Evolutionary conservation across 345 rosid genomes (phyloP).

Genomic region (Nasturtium officinale): DNA sequence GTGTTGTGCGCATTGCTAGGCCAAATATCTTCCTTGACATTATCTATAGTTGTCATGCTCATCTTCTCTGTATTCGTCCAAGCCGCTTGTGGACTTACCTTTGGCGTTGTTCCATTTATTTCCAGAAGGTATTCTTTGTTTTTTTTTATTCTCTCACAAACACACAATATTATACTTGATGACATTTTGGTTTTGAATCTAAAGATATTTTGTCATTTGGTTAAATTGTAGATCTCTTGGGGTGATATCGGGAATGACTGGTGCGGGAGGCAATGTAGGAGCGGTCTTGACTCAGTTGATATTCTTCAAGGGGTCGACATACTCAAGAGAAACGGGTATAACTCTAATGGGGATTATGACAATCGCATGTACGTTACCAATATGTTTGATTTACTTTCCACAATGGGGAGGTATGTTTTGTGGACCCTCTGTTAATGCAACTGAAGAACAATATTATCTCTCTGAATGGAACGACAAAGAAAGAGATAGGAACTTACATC

Average conservation of each 20-base stretch:
- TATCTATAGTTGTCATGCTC: slow-evolving; percentile 65
- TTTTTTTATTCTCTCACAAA: no score
- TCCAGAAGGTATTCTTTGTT: slow-evolving; percentile 58
- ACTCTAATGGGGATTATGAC: slow-evolving; percentile 82
- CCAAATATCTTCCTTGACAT: slow-evolving; percentile 48
- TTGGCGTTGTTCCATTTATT: slow-evolving; percentile 90
- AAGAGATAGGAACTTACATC: slow-evolving; percentile 55
- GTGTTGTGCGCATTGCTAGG: slow-evolving; percentile 66
- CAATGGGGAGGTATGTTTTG: slow-evolving; percentile 98
- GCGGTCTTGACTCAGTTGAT: slow-evolving; percentile 82
- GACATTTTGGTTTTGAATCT: neutral
- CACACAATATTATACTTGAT: no score
- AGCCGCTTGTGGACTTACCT: slow-evolving; percentile 88
- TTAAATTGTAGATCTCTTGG: slow-evolving; percentile 68
- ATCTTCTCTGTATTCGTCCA: slow-evolving; percentile 78
- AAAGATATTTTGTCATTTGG: neutral
- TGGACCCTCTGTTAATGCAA: slow-evolving; percentile 58
- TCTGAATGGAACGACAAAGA: slow-evolving; percentile 71
- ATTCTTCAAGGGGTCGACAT: slow-evolving; percentile 82
- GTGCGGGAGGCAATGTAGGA: slow-evolving; percentile 88
- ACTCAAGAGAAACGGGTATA: slow-evolving; percentile 77
- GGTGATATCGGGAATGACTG: slow-evolving; percentile 82
- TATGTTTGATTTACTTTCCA: slow-evolving; percentile 72
- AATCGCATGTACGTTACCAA: slow-evolving; percentile 66
- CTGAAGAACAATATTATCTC: slow-evolving; percentile 80